Evolutionary conservation across 345 rosid species (phyloP).

Genomic region (Lepidium africanum): DNA sequence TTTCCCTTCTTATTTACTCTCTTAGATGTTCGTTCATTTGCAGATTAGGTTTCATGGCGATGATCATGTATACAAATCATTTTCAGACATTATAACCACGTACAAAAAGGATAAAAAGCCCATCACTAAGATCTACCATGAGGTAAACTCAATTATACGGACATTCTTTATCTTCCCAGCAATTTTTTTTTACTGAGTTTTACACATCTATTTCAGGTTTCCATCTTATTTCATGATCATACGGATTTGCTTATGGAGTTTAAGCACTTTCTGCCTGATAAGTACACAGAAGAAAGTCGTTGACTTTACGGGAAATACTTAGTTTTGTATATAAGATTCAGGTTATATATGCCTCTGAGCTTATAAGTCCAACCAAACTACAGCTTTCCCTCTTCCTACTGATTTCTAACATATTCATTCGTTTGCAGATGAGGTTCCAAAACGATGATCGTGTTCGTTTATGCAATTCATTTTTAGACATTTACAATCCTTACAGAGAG

Average conservation of each 20-base stretch:
- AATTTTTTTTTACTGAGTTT: not conserved
- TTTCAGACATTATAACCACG: constrained; percentile 62
- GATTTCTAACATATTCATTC: no score
- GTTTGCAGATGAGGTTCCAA: no score
- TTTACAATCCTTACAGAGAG: no score
- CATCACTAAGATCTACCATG: constrained; percentile 53
- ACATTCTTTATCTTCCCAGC: not conserved
- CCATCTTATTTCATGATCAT: constrained; percentile 59
- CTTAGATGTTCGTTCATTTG: not conserved
- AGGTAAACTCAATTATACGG: constrained; percentile 36
- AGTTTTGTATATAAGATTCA: no score
- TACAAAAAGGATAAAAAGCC: constrained; percentile 66
- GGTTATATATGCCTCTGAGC: no score
- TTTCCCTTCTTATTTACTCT: not conserved
- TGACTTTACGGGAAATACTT: no score
- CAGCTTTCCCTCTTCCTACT: no score
- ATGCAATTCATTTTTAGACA: no score
- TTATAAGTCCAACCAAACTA: no score
- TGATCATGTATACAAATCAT: constrained; percentile 72
- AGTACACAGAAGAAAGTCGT: no score
- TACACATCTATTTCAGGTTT: constrained; percentile 39
- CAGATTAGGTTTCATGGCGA: constrained; percentile 79
- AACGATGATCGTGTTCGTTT: no score
- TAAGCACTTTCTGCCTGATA: constrained; percentile 66
- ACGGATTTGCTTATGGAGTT: constrained; percentile 68